These are phyloP conservation scores for Eutypella sp. DNA, from an alignment of 2,329 filamentous ascomycete genomes.

Conservation along the genomic window DNA sequence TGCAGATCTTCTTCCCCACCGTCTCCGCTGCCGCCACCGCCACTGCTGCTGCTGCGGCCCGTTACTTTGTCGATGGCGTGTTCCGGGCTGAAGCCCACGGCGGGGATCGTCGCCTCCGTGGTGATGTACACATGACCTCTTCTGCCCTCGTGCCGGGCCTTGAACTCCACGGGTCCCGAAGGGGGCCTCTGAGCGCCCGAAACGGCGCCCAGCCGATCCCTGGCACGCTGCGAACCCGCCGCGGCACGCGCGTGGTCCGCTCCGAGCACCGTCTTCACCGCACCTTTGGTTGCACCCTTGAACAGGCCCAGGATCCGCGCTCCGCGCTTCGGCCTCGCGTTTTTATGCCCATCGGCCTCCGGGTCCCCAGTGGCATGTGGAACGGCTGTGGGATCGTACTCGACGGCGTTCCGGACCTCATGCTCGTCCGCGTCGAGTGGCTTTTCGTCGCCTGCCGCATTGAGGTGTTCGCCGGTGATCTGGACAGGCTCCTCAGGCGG, in stretches of 20 bases:
- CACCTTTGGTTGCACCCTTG: slow-evolving; percentile 64
- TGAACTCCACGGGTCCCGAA: slow-evolving; percentile 72
- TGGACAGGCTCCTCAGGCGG: slow-evolving; percentile 32
- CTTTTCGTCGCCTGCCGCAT: slow-evolving; percentile 38
- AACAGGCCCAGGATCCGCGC: slow-evolving; percentile 57
- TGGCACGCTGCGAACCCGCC: slow-evolving; percentile 55
- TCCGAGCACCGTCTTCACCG: slow-evolving; percentile 66
- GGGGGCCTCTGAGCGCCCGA: slow-evolving; percentile 41
- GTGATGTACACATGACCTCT: slow-evolving; percentile 70
- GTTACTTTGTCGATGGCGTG: slow-evolving; percentile 42
- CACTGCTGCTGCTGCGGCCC: neutral
- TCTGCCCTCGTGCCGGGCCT: slow-evolving; percentile 63
- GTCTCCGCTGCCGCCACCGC: slow-evolving; percentile 54
- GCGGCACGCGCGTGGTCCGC: slow-evolving; percentile 68
- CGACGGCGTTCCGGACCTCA: slow-evolving; percentile 62
- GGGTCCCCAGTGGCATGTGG: slow-evolving; percentile 33
- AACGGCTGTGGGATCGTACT: slow-evolving; percentile 33
- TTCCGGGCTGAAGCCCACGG: slow-evolving; percentile 60
- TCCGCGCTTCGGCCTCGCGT: slow-evolving; percentile 32
- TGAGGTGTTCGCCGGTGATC: slow-evolving; percentile 43
- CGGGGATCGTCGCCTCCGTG: slow-evolving; percentile 61
- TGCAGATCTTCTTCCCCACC: slow-evolving; percentile 43
- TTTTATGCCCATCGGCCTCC: slow-evolving; percentile 44
- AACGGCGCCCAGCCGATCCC: slow-evolving; percentile 67
- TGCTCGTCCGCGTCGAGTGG: slow-evolving; percentile 56